Conservation (phyloP, 2,329 filamentous ascomycete genomes). For the Fusarium sp. region DNA sequence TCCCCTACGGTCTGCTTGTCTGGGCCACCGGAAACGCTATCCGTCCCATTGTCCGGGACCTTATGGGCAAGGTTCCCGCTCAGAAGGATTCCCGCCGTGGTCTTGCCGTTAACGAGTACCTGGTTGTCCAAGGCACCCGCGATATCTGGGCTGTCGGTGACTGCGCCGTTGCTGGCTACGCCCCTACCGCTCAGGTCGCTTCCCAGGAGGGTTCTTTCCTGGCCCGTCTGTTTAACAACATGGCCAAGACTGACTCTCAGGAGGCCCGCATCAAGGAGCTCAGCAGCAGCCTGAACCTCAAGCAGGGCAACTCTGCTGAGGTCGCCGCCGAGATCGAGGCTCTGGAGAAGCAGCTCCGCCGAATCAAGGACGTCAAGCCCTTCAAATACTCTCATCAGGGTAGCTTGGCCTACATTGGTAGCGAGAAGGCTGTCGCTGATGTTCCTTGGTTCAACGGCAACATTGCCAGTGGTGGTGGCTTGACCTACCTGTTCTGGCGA, state of each 20-base stretch:
- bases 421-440: constrained; percentile 97
- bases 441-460: constrained; percentile 98
- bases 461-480: constrained; percentile 89
- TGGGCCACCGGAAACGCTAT: constrained; percentile 98
- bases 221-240: constrained; percentile 96
- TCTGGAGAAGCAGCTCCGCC: constrained; percentile 86
- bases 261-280: constrained; percentile 81
- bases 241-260: constrained; percentile 92
- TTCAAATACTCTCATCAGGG: constrained; percentile 99
- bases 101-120: constrained; percentile 97
- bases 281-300: constrained; percentile 70
- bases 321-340: constrained; percentile 81
- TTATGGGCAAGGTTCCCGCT: constrained; percentile 91
- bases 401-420: constrained; percentile 96
- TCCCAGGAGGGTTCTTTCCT: constrained; percentile 96
- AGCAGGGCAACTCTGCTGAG: constrained; percentile 76
- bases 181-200: constrained; percentile 96
- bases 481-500: constrained; percentile 99
- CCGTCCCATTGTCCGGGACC: constrained; percentile 88
- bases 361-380: constrained; percentile 94
- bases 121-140: constrained; percentile 95
- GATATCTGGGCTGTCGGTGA: constrained; percentile 99
- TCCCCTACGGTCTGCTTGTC: constrained; percentile 95
- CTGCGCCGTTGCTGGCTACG: constrained; percentile 97
- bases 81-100: constrained; percentile 96